Conservation (phyloP, 495 filamentous ascomycete genomes). For the Monascus purpureus region DNA sequence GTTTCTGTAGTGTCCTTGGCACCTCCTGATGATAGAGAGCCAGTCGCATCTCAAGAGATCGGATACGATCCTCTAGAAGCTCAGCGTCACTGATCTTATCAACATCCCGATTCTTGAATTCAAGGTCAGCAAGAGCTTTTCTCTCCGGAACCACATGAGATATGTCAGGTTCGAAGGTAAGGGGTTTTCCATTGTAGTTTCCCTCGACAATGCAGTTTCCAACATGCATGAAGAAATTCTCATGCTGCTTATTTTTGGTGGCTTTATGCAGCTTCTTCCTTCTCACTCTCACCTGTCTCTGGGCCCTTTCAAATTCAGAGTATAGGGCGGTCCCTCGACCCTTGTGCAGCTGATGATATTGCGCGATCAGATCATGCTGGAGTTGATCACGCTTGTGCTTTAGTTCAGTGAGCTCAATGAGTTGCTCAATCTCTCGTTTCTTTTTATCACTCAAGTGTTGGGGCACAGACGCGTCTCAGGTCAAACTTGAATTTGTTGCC, state of each 20-base stretch:
- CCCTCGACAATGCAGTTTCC: constrained; percentile 10
- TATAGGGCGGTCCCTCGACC: constrained; percentile 2
- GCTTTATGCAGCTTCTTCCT: constrained; percentile 5
- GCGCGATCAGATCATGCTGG: background rate
- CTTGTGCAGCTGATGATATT: background rate
- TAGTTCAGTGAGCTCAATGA: background rate
- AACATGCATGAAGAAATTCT: constrained; percentile 8
- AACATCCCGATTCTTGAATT: constrained; percentile 12
- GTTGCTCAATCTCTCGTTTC: background rate
- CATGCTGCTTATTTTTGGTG: constrained; percentile 1
- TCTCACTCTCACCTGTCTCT: constrained; percentile 4
- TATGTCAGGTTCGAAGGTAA: constrained; percentile 6
- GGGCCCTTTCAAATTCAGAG: constrained; percentile 3
- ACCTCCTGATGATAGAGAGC: constrained; percentile 6
- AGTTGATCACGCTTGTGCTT: background rate
- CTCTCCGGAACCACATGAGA: constrained; percentile 8
- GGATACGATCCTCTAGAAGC: constrained; percentile 11
- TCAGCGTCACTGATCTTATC: constrained; percentile 6
- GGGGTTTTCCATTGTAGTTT: constrained; percentile 5
- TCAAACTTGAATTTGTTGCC: constrained; percentile 1
- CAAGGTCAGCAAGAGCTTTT: no score
- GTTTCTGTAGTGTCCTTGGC: constrained; percentile 5
- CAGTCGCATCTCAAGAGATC: constrained; percentile 9
- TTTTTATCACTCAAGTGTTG: no score
- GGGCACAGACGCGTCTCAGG: background rate